phyloP scores from a whole-genome alignment of 345 rosid genomes.

The Hibiscus trionum region DNA sequence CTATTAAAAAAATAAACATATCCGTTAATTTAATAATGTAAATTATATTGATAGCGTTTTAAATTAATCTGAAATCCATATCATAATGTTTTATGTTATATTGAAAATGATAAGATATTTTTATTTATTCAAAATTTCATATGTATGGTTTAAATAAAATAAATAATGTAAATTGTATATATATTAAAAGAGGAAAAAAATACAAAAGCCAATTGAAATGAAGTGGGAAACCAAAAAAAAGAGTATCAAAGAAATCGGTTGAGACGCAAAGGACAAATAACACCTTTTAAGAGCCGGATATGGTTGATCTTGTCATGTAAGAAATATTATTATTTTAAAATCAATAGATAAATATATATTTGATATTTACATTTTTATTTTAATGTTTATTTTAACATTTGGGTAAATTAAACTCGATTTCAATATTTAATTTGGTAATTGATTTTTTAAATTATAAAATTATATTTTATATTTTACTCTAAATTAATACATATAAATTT shows the following conservation, averaged over 20 bases:
- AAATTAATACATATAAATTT: too few relatives aligned
- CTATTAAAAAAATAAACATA: neutral
- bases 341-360: neutral
- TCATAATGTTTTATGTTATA: neutral
- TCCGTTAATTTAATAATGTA: neutral
- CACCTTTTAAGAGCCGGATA: conserved; percentile 5
- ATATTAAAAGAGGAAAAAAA: neutral
- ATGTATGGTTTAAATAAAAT: too few relatives aligned
- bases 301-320: neutral
- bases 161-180: too few relatives aligned
- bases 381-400: too few relatives aligned
- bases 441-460: too few relatives aligned
- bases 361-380: too few relatives aligned
- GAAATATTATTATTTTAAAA: neutral
- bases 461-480: too few relatives aligned
- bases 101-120: neutral
- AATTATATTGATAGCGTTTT: neutral
- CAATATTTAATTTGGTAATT: too few relatives aligned
- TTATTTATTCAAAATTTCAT: neutral
- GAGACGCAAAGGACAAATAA: neutral
- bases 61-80: neutral
- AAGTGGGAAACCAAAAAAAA: neutral
- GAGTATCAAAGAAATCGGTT: neutral
- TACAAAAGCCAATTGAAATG: too few relatives aligned
- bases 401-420: too few relatives aligned